Percentiles rank a stretch among this genome's conserved stretches.
Conservation (phyloP, 1,284 basidiomycete species). For the Mycena citricolor region DNA sequence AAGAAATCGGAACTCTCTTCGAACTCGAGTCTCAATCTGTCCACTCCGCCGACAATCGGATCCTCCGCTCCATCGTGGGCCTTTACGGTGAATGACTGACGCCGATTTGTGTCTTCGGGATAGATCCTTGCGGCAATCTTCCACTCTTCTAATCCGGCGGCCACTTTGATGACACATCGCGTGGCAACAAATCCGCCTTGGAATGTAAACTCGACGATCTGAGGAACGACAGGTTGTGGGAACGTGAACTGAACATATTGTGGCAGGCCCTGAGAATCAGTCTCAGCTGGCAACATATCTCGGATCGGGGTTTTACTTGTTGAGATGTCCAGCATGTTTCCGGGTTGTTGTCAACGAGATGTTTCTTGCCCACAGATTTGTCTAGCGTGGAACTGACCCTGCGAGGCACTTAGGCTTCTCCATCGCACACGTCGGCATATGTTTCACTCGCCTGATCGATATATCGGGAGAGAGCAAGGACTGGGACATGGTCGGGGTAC, state of each 20-base stretch:
- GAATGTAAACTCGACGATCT: slow-evolving; percentile 63
- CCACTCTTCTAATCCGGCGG: slow-evolving; percentile 41
- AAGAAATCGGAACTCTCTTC: slow-evolving; percentile 80
- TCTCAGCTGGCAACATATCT: slow-evolving; percentile 14
- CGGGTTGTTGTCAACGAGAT: slow-evolving; percentile 66
- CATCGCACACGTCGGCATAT: background rate
- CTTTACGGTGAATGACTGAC: slow-evolving; percentile 57
- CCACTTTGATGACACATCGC: slow-evolving; percentile 51
- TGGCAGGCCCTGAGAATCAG: slow-evolving; percentile 58
- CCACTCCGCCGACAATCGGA: slow-evolving; percentile 33
- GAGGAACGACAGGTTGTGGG: slow-evolving; percentile 49
- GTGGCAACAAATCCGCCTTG: slow-evolving; percentile 83
- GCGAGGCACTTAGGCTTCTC: no score
- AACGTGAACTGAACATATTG: slow-evolving; percentile 72
- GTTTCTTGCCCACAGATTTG: slow-evolving; percentile 70
- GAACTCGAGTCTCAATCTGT: slow-evolving; percentile 63
- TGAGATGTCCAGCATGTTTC: slow-evolving; percentile 86
- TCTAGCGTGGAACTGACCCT: slow-evolving; percentile 87
- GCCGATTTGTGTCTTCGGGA: slow-evolving; percentile 74
- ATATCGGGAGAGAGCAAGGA: slow-evolving; percentile 46
- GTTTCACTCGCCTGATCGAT: slow-evolving; percentile 48
- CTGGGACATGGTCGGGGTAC: slow-evolving; percentile 11
- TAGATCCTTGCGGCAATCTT: slow-evolving; percentile 52
- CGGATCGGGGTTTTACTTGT: slow-evolving; percentile 49
- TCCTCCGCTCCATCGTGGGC: slow-evolving; percentile 18